Percentiles rank a stretch among this genome's conserved stretches.
These are phyloP conservation scores for Magnolia sinica DNA, from an alignment of 164 flowering plant species.

Conservation along the genomic window DNA sequence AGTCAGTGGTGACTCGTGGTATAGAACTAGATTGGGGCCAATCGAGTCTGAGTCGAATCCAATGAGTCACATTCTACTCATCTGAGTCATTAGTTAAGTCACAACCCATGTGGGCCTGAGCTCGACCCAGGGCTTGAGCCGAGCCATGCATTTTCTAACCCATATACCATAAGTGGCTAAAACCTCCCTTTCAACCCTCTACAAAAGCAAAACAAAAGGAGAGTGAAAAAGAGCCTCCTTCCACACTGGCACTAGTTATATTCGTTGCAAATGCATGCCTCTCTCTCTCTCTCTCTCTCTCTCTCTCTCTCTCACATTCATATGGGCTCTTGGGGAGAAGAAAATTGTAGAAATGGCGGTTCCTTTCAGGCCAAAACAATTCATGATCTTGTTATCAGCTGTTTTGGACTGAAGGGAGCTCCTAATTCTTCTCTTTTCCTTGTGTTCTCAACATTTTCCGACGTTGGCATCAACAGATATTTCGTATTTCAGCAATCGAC, in stretches of 20 bases:
- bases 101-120: no score
- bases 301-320: no score
- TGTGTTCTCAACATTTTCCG: neutral
- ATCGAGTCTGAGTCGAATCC: no score
- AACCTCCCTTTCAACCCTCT: neutral
- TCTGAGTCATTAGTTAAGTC: no score
- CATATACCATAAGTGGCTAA: neutral
- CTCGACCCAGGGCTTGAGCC: no score
- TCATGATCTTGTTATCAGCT: neutral
- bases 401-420: conserved; percentile 32
- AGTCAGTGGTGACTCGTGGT: no score
- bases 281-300: no score
- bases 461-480: no score
- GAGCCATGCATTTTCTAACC: neutral
- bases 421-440: conserved; percentile 25
- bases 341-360: conserved; percentile 28
- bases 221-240: neutral
- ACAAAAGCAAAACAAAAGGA: neutral
- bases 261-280: no score
- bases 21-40: no score
- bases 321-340: neutral
- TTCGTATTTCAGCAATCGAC: no score
- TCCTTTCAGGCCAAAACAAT: conserved; percentile 23
- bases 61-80: no score
- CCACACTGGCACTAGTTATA: neutral